Evolutionary conservation across 176 grass and related monocot species (phyloP), one percentile per base, ranked within the genome.

Genomic region (Paspalum notatum): DNA sequence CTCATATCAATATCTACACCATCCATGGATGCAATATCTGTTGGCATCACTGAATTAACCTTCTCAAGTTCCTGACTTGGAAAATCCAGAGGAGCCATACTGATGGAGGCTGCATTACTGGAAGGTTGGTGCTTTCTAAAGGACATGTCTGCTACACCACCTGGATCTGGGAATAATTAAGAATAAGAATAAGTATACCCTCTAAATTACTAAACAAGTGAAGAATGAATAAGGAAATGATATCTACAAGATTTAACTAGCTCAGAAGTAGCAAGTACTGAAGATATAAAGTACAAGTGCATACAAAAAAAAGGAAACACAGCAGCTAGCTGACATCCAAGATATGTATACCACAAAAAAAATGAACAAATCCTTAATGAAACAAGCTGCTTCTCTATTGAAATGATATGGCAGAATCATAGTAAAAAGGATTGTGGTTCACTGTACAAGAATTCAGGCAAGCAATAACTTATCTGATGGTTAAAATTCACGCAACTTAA

Each of bases 1-100:
- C 90, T 80, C 84, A 89, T 83, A 72, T 98, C 96, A 81, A 98
- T 88, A 84, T 98, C 88, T 72, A 87, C 83, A 76, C 80, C 83
- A 77, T 81, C 71, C 82, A 80, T 89, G 45, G 83, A 50, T 39
- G 82, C 24, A 43, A 88, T 75, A 82, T 80, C 80, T 7, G 65
- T 26, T 84, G 89, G 53, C 82, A 89, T 89, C 41, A 51, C 77
- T 79, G 74, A 64, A 69, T 94, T 89, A 76, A 75, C 67, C 62
- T 86, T 91, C 84, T 75, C 86, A 20, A 79, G 66, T 61, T 80
- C 86, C 82, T 90, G 84, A 56, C 62, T 88, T 48, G 92, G 84
- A 78, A 86, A 95, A 87, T 91, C 84, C 79, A 95, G 66, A 62
- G 90, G 82, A 17, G 44, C 71, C 89, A 91, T 84, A 82, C 71